phyloP scores from a whole-genome alignment of 805 yeast species.

The Metahyphopichia silvanorum region DNA sequence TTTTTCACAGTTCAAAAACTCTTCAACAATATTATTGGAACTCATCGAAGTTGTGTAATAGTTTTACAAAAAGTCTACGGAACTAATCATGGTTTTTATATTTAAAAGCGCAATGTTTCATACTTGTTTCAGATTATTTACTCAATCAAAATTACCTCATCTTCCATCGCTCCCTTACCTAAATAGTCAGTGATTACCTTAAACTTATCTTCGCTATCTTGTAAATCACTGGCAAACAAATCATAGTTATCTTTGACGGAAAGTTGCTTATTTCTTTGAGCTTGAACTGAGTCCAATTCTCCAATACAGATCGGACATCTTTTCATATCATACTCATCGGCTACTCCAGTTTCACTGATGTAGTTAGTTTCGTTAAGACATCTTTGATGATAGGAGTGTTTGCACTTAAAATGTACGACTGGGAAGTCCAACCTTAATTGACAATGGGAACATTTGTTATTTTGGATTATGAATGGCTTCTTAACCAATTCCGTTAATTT shows the following conservation, averaged over 20 bases:
- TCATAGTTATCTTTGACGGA: conserved; percentile 62
- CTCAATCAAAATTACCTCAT: conserved; percentile 16
- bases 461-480: conserved; percentile 54
- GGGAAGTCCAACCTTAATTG: conserved; percentile 69
- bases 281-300: conserved; percentile 64
- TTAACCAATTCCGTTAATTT: conserved; percentile 50
- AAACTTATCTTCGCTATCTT: conserved; percentile 58
- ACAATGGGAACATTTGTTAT: conserved; percentile 65
- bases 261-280: conserved; percentile 56
- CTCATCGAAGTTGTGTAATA: conserved; percentile 1
- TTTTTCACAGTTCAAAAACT: conserved; percentile 2
- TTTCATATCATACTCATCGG: conserved; percentile 6
- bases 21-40: not conserved
- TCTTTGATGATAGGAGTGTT: conserved; percentile 80
- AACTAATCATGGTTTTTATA: too few relatives aligned
- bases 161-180: conserved; percentile 83
- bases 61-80: too few relatives aligned
- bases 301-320: conserved; percentile 74
- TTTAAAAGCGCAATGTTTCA: not conserved
- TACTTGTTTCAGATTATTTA: conserved; percentile 4
- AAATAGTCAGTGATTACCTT: conserved; percentile 76
- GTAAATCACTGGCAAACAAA: conserved; percentile 55
- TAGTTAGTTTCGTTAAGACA: conserved; percentile 57
- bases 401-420: conserved; percentile 77
- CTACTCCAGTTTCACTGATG: conserved; percentile 13